Percentiles rank a stretch among this genome's conserved stretches.
Conservation (phyloP, 1,284 basidiomycete species). For the Xanthoconium separans region DNA sequence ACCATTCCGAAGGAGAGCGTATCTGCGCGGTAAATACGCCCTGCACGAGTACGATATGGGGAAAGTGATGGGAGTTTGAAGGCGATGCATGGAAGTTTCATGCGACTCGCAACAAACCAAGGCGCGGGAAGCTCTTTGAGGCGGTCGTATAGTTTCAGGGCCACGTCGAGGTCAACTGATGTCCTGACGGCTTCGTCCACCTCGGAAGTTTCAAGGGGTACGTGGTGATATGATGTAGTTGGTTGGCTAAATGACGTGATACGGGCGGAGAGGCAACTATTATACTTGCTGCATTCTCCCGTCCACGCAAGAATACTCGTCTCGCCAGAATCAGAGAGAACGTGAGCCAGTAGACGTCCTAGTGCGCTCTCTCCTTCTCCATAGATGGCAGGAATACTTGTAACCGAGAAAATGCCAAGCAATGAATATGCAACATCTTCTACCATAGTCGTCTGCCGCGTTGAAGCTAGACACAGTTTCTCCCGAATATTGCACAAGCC, state of each 20-base stretch:
- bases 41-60: background rate
- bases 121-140: background rate
- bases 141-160: background rate
- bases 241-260: background rate
- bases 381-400: background rate
- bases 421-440: background rate
- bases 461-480: background rate
- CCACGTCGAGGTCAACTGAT: background rate
- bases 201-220: background rate
- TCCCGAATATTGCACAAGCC: background rate
- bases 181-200: background rate
- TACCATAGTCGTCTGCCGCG: background rate
- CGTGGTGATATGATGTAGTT: background rate
- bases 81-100: background rate
- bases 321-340: background rate
- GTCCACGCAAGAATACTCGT: background rate
- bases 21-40: background rate
- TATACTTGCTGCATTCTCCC: background rate
- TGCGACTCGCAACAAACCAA: background rate
- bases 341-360: background rate
- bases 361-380: background rate
- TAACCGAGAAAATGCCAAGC: background rate
- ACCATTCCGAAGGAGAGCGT: background rate
- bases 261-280: background rate
- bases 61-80: background rate